Evolutionary conservation across 2,329 filamentous ascomycete genomes (phyloP).

Genomic region (Stenocarpella maydis): DNA sequence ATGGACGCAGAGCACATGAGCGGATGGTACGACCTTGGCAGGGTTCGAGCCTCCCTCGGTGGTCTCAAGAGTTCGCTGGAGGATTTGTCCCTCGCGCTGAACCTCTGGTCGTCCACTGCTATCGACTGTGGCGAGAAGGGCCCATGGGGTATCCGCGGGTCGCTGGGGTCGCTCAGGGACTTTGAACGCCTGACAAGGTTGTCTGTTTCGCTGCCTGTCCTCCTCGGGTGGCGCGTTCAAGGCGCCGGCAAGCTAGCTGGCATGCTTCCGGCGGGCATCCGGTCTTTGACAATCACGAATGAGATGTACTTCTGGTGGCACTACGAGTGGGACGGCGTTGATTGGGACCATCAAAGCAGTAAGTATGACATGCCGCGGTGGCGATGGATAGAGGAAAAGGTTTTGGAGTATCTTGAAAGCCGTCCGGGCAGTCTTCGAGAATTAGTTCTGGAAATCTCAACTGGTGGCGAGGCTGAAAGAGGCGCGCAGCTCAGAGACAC

Average conservation of each 20-base stretch:
- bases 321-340: neutral
- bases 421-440: neutral
- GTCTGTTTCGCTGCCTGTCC: neutral
- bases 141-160: neutral
- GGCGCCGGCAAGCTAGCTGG: neutral
- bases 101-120: neutral
- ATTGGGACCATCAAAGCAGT: neutral
- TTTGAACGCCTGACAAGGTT: neutral
- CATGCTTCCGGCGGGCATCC: neutral
- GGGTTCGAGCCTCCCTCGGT: neutral
- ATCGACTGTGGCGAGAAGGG: slow-evolving; percentile 4
- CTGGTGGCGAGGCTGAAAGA: neutral
- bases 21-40: neutral
- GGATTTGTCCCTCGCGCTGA: neutral
- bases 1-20: neutral
- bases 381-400: slow-evolving; percentile 8
- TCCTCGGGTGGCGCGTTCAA: neutral
- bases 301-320: slow-evolving; percentile 15
- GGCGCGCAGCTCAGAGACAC: neutral
- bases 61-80: neutral
- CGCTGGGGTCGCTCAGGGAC: neutral
- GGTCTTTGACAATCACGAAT: slow-evolving; percentile 4
- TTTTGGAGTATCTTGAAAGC: neutral
- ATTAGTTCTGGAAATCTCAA: neutral
- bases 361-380: neutral